Evolutionary conservation across 177 flowering plant genomes (phyloP).

Genomic region (Vitis hybrid): DNA sequence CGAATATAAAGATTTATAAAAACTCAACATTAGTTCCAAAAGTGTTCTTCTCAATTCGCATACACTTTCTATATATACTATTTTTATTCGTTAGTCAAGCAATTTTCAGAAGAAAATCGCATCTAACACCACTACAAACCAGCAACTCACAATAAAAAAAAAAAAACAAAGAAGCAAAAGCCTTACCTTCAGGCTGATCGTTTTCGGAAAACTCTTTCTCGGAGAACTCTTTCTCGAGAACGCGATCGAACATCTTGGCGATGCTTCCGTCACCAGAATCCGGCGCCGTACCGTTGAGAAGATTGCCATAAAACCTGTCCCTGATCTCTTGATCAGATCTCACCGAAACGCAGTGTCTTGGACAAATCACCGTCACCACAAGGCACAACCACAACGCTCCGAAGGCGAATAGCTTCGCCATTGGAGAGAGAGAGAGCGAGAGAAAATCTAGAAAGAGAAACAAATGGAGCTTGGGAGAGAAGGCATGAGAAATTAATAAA

Average conservation of each 20-base stretch:
- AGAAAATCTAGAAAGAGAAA: too few relatives aligned
- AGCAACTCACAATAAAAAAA: not conserved
- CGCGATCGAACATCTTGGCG: conserved; percentile 88
- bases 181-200: conserved; percentile 82
- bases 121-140: too few relatives aligned
- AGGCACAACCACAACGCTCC: conserved; percentile 16
- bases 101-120: too few relatives aligned
- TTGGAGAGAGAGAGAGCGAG: not conserved
- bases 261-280: conserved; percentile 62
- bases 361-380: conserved; percentile 13
- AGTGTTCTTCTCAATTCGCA: too few relatives aligned
- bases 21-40: too few relatives aligned
- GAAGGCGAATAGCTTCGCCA: conserved; percentile 22
- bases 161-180: not conserved
- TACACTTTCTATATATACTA: too few relatives aligned
- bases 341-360: conserved; percentile 21
- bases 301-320: conserved; percentile 77
- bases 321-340: conserved; percentile 74
- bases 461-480: too few relatives aligned
- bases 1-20: too few relatives aligned
- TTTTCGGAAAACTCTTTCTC: conserved; percentile 92
- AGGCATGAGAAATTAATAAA: too few relatives aligned
- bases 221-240: conserved; percentile 87
- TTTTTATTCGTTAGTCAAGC: too few relatives aligned
- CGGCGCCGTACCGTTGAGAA: conserved; percentile 57